Evolutionary conservation across 768 basidiomycete genomes (phyloP).

Genomic region (Pleurotus giganteus): DNA sequence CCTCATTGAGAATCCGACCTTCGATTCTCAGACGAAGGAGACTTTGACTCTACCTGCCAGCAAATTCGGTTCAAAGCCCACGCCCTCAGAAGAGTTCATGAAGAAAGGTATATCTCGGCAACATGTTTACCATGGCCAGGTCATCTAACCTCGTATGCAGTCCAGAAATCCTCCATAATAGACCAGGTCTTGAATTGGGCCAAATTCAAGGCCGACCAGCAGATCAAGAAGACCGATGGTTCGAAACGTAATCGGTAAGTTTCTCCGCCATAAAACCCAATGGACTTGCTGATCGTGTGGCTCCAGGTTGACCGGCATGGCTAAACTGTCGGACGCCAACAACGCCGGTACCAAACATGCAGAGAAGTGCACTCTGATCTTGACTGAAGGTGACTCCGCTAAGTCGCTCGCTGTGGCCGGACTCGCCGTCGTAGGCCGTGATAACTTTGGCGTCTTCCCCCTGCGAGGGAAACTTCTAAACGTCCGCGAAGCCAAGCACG

Average conservation of each 20-base stretch:
- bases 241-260: conserved; percentile 79
- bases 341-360: conserved; percentile 87
- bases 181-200: conserved; percentile 96
- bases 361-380: conserved; percentile 86
- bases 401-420: conserved; percentile 96
- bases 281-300: neutral
- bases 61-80: conserved; percentile 90
- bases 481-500: conserved; percentile 94
- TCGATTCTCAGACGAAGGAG: conserved; percentile 99
- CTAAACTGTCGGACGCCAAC: conserved; percentile 96
- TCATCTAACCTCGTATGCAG: conserved; percentile 35
- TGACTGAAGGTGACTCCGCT: conserved; percentile 99
- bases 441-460: conserved; percentile 97
- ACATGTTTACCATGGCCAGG: neutral
- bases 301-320: conserved; percentile 79
- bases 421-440: conserved; percentile 90
- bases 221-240: conserved; percentile 95
- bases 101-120: conserved; percentile 83
- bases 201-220: conserved; percentile 93
- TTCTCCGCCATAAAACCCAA: neutral
- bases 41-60: conserved; percentile 80
- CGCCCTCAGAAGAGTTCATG: conserved; percentile 87
- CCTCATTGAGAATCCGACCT: conserved; percentile 95
- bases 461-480: conserved; percentile 96
- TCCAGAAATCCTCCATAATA: conserved; percentile 84